Evolutionary conservation across 2,329 filamentous ascomycete species (phyloP).

Genomic region (Fusarium protoensiforme): DNA sequence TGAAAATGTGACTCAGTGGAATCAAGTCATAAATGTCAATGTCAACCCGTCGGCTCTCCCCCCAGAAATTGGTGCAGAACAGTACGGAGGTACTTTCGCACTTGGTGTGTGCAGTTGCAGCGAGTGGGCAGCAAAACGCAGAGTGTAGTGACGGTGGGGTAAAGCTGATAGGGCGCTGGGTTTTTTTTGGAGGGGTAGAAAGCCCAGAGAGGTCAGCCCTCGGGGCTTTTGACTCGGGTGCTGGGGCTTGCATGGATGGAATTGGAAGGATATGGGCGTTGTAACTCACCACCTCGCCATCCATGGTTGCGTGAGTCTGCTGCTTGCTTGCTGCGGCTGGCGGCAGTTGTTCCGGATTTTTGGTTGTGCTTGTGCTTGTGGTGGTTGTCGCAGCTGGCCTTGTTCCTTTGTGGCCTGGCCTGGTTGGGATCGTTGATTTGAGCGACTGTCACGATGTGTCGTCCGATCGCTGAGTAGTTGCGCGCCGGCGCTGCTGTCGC

Average conservation of each 20-base stretch:
- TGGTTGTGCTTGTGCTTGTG: constrained; percentile 7
- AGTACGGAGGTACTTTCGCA: constrained; percentile 37
- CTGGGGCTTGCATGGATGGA: neutral
- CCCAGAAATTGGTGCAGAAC: constrained; percentile 35
- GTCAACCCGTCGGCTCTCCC: constrained; percentile 31
- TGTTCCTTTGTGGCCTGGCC: constrained; percentile 9
- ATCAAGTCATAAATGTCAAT: constrained; percentile 22
- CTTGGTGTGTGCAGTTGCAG: constrained; percentile 5
- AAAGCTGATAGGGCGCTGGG: constrained; percentile 27
- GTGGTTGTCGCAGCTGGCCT: constrained; percentile 21
- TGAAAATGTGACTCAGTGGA: constrained; percentile 45
- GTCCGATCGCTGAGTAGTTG: neutral
- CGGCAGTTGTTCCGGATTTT: constrained; percentile 16
- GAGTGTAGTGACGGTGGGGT: constrained; percentile 2
- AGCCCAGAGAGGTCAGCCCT: neutral
- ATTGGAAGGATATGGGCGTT: neutral
- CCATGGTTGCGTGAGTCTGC: constrained; percentile 35
- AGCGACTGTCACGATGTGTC: constrained; percentile 1
- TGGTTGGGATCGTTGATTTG: constrained; percentile 2
- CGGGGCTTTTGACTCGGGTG: neutral
- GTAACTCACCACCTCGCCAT: constrained; percentile 42
- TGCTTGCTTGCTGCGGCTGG: constrained; percentile 18
- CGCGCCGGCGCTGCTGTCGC: constrained; percentile 1
- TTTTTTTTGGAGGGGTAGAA: constrained; percentile 41
- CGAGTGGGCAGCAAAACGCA: constrained; percentile 18